phyloP scores from a whole-genome alignment of 2,329 filamentous ascomycete genomes.

The Aspergillus flavus region DNA sequence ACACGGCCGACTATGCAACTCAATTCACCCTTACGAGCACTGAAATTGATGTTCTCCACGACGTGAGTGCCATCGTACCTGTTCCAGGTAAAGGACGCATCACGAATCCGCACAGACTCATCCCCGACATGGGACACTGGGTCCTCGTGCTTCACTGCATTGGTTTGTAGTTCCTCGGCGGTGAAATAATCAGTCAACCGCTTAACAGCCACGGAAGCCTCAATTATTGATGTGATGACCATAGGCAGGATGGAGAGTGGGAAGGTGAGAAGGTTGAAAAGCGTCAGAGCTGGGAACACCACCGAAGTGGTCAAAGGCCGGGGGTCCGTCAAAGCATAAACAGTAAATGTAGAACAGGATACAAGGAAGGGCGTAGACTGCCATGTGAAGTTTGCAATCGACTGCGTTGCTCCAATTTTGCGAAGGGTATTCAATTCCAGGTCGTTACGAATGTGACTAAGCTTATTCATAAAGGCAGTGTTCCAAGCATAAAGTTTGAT shows the following conservation, averaged over 20 bases:
- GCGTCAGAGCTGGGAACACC: constrained; percentile 86
- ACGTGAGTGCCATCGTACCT: constrained; percentile 69
- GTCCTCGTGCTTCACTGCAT: constrained; percentile 73
- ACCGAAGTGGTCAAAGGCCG: constrained; percentile 87
- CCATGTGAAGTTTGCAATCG: constrained; percentile 97
- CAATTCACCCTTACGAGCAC: constrained; percentile 87
- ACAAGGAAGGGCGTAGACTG: constrained; percentile 96
- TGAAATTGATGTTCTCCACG: constrained; percentile 83
- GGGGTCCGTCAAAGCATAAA: constrained; percentile 85
- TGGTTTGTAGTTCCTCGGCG: constrained; percentile 85
- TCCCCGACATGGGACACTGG: constrained; percentile 77
- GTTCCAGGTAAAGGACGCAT: constrained; percentile 94
- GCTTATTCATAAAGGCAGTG: constrained; percentile 93
- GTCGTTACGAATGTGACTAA: constrained; percentile 95
- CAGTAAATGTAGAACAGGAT: constrained; percentile 92
- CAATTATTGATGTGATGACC: constrained; percentile 96
- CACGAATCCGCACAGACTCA: constrained; percentile 78
- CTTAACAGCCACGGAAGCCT: constrained; percentile 88
- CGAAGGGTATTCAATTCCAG: constrained; percentile 91
- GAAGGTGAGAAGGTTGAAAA: constrained; percentile 96
- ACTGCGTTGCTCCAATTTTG: constrained; percentile 92
- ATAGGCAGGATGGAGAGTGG: constrained; percentile 92
- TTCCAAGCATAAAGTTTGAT: constrained; percentile 99
- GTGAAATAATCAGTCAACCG: constrained; percentile 82
- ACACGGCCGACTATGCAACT: constrained; percentile 92